phyloP scores from a whole-genome alignment of 768 basidiomycete species.

The Phlegmacium glaucopus region DNA sequence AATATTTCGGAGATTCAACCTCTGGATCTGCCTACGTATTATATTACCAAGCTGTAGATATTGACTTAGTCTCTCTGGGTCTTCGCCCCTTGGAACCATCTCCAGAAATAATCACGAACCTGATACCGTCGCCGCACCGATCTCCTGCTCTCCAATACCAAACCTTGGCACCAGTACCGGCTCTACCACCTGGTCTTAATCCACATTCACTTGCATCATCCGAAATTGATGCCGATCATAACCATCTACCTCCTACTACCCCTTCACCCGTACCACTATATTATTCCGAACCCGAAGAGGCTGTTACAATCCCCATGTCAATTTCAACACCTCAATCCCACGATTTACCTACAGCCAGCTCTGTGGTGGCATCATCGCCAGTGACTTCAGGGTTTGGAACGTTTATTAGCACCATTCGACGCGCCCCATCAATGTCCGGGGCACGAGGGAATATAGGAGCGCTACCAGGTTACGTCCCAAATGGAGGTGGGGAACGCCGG shows the following conservation, averaged over 20 bases:
- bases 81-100: slow-evolving; percentile 38
- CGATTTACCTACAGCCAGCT: slow-evolving; percentile 2
- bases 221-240: slow-evolving; percentile 23
- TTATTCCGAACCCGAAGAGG: slow-evolving; percentile 5
- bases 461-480: slow-evolving; percentile 2
- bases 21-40: slow-evolving; percentile 92
- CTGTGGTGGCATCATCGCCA: slow-evolving; percentile 12
- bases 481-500: slow-evolving; percentile 23
- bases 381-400: slow-evolving; percentile 20
- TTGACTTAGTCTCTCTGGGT: slow-evolving; percentile 73
- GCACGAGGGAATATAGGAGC: slow-evolving; percentile 10
- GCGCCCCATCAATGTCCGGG: slow-evolving; percentile 30
- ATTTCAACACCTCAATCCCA: slow-evolving; percentile 7
- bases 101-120: slow-evolving; percentile 19
- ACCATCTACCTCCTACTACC: slow-evolving; percentile 20
- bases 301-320: slow-evolving; percentile 8
- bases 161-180: slow-evolving; percentile 14
- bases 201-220: slow-evolving; percentile 8
- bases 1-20: slow-evolving; percentile 91
- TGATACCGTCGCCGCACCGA: slow-evolving; percentile 15
- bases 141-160: slow-evolving; percentile 15
- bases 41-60: slow-evolving; percentile 93
- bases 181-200: slow-evolving; percentile 27
- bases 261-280: slow-evolving; percentile 11
- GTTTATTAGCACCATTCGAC: slow-evolving; percentile 29